Conservation (phyloP, 1,284 basidiomycete species). For the Bjerkandera adusta region DNA sequence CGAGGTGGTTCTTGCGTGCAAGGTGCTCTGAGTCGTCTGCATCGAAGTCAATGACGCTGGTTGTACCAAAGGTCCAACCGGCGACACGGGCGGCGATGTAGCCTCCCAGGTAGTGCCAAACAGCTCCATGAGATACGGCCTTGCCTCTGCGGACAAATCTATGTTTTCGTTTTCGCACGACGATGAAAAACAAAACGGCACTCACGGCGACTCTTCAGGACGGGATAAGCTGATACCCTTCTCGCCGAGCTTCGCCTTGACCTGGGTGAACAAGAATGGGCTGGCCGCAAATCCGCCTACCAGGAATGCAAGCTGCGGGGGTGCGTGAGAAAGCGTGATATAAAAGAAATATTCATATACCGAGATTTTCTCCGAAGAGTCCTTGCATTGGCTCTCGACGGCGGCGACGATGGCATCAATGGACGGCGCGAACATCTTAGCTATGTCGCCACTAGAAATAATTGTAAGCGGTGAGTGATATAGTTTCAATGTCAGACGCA, state of each 20-base stretch:
- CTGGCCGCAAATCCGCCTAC: slow-evolving; percentile 39
- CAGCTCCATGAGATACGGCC: slow-evolving; percentile 36
- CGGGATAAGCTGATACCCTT: slow-evolving; percentile 36
- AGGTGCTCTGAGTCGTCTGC: slow-evolving; percentile 30
- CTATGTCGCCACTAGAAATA: slow-evolving; percentile 30
- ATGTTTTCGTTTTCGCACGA: background rate
- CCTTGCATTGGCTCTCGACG: slow-evolving; percentile 30
- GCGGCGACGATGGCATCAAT: slow-evolving; percentile 31
- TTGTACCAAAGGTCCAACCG: slow-evolving; percentile 35
- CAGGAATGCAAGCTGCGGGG: slow-evolving; percentile 34
- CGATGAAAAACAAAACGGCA: background rate
- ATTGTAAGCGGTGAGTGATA: background rate
- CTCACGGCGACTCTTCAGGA: slow-evolving; percentile 45
- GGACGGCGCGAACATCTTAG: slow-evolving; percentile 40
- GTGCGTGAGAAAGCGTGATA: background rate
- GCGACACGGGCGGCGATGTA: slow-evolving; percentile 33
- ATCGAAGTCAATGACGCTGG: slow-evolving; percentile 26
- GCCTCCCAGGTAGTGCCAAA: slow-evolving; percentile 36
- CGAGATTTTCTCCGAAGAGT: background rate
- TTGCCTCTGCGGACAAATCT: slow-evolving; percentile 20
- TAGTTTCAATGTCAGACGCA: background rate
- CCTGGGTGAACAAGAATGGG: slow-evolving; percentile 32
- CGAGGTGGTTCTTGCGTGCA: slow-evolving; percentile 15
- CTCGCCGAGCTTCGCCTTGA: slow-evolving; percentile 26
- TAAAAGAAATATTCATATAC: background rate